These are phyloP conservation scores for Venturia aucupariae DNA, from an alignment of 2,329 filamentous ascomycete species.

Conservation along the genomic window DNA sequence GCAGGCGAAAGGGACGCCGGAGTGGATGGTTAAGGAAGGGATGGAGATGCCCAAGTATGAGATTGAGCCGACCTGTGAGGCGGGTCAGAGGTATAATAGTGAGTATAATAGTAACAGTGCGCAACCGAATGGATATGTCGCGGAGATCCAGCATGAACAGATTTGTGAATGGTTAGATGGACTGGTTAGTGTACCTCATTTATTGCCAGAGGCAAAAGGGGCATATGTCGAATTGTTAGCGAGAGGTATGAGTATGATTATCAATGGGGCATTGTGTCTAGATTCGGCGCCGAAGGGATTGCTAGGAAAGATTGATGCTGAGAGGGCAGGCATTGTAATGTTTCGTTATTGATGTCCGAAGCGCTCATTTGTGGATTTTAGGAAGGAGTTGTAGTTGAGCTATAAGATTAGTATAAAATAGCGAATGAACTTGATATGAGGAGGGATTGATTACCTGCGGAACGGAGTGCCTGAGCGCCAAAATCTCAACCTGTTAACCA, in stretches of 20 bases:
- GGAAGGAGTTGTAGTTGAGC: too few species aligned
- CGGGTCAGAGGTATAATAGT: background rate
- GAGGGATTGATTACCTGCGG: too few species aligned
- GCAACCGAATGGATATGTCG: slow-evolving; percentile 15
- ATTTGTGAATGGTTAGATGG: slow-evolving; percentile 28
- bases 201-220: slow-evolving; percentile 22
- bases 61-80: background rate
- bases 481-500: too few species aligned
- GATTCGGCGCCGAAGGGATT: background rate
- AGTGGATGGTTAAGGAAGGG: slow-evolving; percentile 13
- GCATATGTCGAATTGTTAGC: slow-evolving; percentile 24
- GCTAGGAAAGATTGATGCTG: background rate
- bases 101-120: background rate
- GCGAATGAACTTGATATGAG: too few species aligned
- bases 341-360: background rate
- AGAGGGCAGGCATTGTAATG: background rate
- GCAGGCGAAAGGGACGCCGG: background rate
- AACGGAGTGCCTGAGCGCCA: too few species aligned
- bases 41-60: slow-evolving; percentile 11
- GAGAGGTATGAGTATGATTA: slow-evolving; percentile 26
- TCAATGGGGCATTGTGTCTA: slow-evolving; percentile 27
- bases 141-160: slow-evolving; percentile 27
- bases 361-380: background rate
- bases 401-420: too few species aligned
- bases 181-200: slow-evolving; percentile 22